These are phyloP conservation scores for Rhodotorula sp. DNA, from an alignment of 1,284 basidiomycete species.

Conservation along the genomic window DNA sequence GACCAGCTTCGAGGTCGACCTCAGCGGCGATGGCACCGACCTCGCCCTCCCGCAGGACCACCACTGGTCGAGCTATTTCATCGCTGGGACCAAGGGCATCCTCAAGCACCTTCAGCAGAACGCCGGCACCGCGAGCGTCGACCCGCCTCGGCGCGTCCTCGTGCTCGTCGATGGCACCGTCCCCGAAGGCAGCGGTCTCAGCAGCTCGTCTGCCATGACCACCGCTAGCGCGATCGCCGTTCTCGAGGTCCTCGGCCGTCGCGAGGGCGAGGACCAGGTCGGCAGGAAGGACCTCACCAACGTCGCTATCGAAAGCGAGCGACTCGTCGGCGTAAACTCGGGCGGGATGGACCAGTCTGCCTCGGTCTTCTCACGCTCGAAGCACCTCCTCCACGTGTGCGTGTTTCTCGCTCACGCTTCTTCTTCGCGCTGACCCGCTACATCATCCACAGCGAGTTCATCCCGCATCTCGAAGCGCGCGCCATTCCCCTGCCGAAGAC, in stretches of 20 bases:
- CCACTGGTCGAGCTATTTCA: slow-evolving; percentile 83
- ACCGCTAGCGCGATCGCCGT: slow-evolving; percentile 78
- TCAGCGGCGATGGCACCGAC: slow-evolving; percentile 57
- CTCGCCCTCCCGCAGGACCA: slow-evolving; percentile 70
- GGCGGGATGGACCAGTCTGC: slow-evolving; percentile 53
- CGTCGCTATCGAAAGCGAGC: slow-evolving; percentile 74
- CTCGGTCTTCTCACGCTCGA: slow-evolving; percentile 41
- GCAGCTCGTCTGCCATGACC: slow-evolving; percentile 77
- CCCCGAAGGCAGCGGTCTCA: slow-evolving; percentile 77
- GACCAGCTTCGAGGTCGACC: slow-evolving; percentile 50
- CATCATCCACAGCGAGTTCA: slow-evolving; percentile 58
- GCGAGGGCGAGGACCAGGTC: slow-evolving; percentile 64
- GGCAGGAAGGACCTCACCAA: slow-evolving; percentile 70
- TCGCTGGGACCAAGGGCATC: slow-evolving; percentile 78
- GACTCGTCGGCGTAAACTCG: slow-evolving; percentile 61
- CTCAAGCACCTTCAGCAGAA: slow-evolving; percentile 59
- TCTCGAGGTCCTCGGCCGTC: slow-evolving; percentile 59
- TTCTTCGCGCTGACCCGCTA: background rate
- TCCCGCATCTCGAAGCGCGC: slow-evolving; percentile 68
- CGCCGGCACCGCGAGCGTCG: background rate
- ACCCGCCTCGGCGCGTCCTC: slow-evolving; percentile 20
- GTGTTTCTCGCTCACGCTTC: slow-evolving; percentile 1
- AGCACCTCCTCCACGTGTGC: slow-evolving; percentile 44
- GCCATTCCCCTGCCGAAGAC: slow-evolving; percentile 60
- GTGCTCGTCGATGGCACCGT: slow-evolving; percentile 64